Conservation (phyloP, 495 filamentous ascomycete genomes). For the Penicillium roqueforti region DNA sequence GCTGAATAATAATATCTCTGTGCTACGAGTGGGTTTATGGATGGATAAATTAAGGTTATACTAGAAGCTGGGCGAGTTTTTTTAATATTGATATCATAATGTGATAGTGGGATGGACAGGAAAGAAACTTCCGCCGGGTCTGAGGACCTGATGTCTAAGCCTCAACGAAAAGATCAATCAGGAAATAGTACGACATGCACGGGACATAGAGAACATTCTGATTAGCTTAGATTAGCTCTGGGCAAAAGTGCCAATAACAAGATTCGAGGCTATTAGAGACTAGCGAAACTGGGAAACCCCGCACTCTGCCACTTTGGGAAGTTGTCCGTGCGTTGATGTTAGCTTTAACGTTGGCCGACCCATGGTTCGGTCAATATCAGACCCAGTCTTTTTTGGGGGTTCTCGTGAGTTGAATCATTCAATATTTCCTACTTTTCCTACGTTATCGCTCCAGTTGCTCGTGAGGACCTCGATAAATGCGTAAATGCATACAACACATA, state of each 20-base stretch:
- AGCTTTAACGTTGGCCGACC: neutral
- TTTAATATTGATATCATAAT: neutral
- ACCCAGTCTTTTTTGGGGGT: neutral
- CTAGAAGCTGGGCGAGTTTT: constrained; percentile 1
- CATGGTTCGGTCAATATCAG: constrained; percentile 1
- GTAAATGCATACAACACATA: too few relatives aligned
- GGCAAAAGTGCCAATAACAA: neutral
- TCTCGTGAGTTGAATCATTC: neutral
- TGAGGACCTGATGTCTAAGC: constrained; percentile 9
- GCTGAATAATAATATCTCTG: neutral
- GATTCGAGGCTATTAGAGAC: neutral
- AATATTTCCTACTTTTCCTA: neutral
- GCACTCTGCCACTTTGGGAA: neutral
- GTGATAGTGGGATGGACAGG: neutral
- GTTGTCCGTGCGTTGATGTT: neutral
- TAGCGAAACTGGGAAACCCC: neutral
- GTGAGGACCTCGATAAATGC: too few relatives aligned
- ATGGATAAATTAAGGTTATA: neutral
- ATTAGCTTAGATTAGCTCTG: neutral
- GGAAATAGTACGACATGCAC: neutral
- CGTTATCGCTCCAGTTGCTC: neutral
- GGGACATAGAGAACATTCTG: neutral
- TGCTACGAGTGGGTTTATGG: neutral
- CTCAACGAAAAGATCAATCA: constrained; percentile 15
- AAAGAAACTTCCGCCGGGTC: neutral